Evolutionary conservation across 1,139 yeast genomes (phyloP).

Genomic region (Candida tropicalis): DNA sequence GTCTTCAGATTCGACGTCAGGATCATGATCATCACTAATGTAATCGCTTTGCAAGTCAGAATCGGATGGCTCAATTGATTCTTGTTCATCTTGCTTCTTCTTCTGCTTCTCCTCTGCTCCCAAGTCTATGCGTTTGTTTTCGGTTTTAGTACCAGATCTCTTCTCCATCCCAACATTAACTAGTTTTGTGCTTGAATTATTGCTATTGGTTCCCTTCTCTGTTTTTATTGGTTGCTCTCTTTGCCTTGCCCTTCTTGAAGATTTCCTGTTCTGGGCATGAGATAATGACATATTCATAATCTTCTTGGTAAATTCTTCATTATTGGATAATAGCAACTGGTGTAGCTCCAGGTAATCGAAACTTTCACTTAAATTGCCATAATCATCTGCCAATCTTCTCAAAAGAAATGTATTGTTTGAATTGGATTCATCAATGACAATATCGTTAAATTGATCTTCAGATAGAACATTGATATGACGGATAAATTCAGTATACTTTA

Average conservation of each 20-base stretch:
- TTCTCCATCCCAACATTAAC: too few species aligned
- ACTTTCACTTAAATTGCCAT: slow-evolving; percentile 33
- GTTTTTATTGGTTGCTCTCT: too few species aligned
- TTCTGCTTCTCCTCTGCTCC: too few species aligned
- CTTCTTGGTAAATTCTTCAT: neutral
- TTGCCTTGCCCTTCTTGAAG: too few species aligned
- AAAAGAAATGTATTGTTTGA: slow-evolving; percentile 33
- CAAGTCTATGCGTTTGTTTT: too few species aligned
- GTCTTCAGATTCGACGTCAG: neutral
- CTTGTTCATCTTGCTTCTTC: too few species aligned
- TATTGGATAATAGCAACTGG: neutral
- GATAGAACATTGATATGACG: slow-evolving; percentile 40
- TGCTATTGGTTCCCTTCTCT: too few species aligned
- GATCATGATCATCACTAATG: neutral
- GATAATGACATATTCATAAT: neutral
- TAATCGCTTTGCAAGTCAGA: slow-evolving; percentile 1
- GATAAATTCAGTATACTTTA: slow-evolving; percentile 32
- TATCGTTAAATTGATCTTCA: slow-evolving; percentile 24
- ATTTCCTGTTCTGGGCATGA: too few species aligned
- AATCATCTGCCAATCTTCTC: slow-evolving; percentile 39
- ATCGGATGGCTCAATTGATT: too few species aligned
- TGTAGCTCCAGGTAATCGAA: slow-evolving; percentile 38
- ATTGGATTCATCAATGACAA: slow-evolving; percentile 35
- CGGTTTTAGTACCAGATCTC: too few species aligned
- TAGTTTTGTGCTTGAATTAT: too few species aligned